Base-by-base conservation (phyloP, 192 early-diverging fungal genomes). In the Phlyctochytrium planicorne region DNA sequence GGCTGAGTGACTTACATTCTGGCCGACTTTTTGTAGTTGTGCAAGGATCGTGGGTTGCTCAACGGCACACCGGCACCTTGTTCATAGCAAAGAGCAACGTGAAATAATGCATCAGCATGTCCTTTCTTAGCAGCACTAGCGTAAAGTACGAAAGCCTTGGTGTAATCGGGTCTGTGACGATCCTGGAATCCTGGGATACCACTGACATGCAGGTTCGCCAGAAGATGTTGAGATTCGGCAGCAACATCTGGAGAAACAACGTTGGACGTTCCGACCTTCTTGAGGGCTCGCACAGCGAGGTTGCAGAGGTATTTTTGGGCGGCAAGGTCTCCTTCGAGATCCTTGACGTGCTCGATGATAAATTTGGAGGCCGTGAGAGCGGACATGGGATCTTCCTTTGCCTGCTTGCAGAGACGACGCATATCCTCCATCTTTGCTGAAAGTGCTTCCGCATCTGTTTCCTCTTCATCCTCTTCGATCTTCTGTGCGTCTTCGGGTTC, bases 51-150 rank as follows among this genome's bases (percentile, higher is more conserved):
- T 30, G 78, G 67, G 68, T 75, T 82, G 65, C 83, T 83, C 65
- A 83, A 84, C 2, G 71, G 65, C 52, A 79, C 82, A 23, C 91
- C 91, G 56, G 82, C 65, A 30, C 88, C 89, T 65, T 87, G 79
- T 68, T 93, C 89, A 69, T 87, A 89, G 50, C 88, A 90, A 14
- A 87, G 78, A 16, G 85, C 91, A 20, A 90, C 82, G 53, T 87
- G 78, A 68, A 87, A 92, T 2, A 90, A 80, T 3, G 89, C 88
- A 63, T 90, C 88, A 3, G 89, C 75, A 70, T 91, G 88, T 30
- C 82, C 85, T 63, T 90, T 84, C 65, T 90, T 91, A 23, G 87
- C 83, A 3, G 89, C 87, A 57, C 84, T 85, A n/a, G 84, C 80
- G 79, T 89, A 93, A 34, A 78, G 1, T 4, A 52, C 52, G 69